phyloP scores from a whole-genome alignment of 805 yeast genomes.

The Maudiozyma pseudohumilis region DNA sequence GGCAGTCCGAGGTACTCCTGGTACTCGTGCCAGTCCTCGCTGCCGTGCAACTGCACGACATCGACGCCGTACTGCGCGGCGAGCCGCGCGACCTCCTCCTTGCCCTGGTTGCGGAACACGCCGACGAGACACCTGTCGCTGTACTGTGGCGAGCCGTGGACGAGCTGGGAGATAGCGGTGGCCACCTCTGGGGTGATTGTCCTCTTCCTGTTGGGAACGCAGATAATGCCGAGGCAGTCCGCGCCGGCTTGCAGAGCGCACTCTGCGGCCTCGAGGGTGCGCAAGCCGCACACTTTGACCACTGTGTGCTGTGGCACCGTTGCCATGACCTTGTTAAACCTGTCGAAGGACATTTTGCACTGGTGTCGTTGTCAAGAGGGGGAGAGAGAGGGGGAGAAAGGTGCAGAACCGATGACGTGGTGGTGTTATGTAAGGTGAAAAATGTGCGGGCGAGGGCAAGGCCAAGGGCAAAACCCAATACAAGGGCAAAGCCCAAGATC shows the following conservation, averaged over 20 bases:
- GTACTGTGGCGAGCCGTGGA: constrained; percentile 26
- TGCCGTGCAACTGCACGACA: constrained; percentile 83
- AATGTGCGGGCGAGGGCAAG: too few relatives aligned
- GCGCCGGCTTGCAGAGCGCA: constrained; percentile 65
- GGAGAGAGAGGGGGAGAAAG: too few relatives aligned
- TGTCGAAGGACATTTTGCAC: neutral
- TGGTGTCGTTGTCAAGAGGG: neutral
- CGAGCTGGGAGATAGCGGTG: constrained; percentile 33
- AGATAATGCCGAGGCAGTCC: constrained; percentile 68
- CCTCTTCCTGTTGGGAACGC: constrained; percentile 75
- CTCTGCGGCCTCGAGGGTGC: constrained; percentile 56
- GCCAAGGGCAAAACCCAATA: too few relatives aligned
- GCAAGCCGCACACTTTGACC: constrained; percentile 84
- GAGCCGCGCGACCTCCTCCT: constrained; percentile 45
- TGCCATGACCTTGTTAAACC: neutral
- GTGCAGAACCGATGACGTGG: too few relatives aligned
- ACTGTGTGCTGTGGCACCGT: constrained; percentile 17
- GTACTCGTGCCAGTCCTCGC: constrained; percentile 37
- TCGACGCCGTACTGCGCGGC: constrained; percentile 45
- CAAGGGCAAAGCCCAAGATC: too few relatives aligned
- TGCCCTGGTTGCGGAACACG: constrained; percentile 75
- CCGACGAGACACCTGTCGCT: constrained; percentile 72
- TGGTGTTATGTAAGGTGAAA: too few relatives aligned
- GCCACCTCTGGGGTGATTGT: constrained; percentile 49
- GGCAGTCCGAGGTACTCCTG: constrained; percentile 37